phyloP scores from a whole-genome alignment of 768 basidiomycete genomes.

The Amanita brunnescens region DNA sequence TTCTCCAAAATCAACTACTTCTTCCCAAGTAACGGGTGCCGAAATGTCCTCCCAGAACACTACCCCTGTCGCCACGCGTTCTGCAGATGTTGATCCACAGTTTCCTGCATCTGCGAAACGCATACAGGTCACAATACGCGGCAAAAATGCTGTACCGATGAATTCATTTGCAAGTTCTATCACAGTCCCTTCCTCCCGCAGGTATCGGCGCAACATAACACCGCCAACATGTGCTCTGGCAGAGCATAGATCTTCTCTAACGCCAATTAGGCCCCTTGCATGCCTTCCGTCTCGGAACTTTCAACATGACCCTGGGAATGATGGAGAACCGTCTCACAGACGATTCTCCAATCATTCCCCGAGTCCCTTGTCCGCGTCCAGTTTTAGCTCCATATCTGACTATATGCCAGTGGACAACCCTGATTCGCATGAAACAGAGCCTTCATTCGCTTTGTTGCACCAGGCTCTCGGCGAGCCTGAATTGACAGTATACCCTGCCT shows the following conservation, averaged over 20 bases:
- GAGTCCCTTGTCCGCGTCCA: neutral
- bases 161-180: neutral
- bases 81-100: too few species aligned
- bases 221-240: neutral
- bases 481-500: neutral
- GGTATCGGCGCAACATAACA: neutral
- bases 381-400: neutral
- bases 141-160: neutral
- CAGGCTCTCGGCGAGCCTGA: neutral
- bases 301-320: neutral
- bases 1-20: neutral
- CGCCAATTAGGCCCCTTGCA: neutral
- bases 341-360: neutral
- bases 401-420: neutral
- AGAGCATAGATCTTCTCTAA: neutral
- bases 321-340: neutral
- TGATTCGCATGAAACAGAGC: neutral
- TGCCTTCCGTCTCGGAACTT: neutral
- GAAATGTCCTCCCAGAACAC: neutral
- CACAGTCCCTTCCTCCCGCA: neutral
- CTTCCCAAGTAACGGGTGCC: neutral
- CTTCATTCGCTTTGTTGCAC: neutral
- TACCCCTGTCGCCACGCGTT: neutral
- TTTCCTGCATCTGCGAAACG: neutral
- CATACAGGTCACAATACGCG: neutral